Percentiles rank a stretch among this genome's conserved stretches.
Conservation (phyloP, 164 flowering plant genomes). For the Vitis cinerea region DNA sequence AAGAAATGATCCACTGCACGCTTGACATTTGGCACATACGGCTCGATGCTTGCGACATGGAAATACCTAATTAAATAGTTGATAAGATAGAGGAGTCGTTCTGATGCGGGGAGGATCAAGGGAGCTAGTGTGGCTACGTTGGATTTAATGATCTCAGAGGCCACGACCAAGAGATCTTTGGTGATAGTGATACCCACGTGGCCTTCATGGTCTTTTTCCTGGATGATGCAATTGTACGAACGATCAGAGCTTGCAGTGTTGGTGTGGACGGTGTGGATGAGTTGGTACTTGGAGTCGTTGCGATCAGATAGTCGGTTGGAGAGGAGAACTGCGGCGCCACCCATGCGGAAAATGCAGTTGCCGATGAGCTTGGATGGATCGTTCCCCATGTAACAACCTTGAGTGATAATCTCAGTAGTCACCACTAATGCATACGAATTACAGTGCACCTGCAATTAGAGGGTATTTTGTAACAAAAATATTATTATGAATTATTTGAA, state of each 20-base stretch:
- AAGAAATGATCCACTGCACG: conserved; percentile 1
- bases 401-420: conserved; percentile 32
- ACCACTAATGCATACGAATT: conserved; percentile 34
- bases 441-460: conserved; percentile 25
- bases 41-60: background rate
- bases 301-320: conserved; percentile 33
- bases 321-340: conserved; percentile 47
- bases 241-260: conserved; percentile 27
- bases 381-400: conserved; percentile 23
- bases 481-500: no score
- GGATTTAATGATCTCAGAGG: conserved; percentile 23
- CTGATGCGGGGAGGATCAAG: conserved; percentile 32
- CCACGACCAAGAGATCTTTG: conserved; percentile 33
- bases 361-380: conserved; percentile 24
- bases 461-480: no score
- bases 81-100: conserved; percentile 19
- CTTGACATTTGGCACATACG: background rate
- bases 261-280: conserved; percentile 34
- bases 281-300: conserved; percentile 30
- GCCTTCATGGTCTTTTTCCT: conserved; percentile 33
- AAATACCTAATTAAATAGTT: conserved; percentile 2
- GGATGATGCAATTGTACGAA: conserved; percentile 33
- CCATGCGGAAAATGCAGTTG: conserved; percentile 36
- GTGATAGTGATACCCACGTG: conserved; percentile 26
- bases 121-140: conserved; percentile 20